Percentiles rank a stretch among this genome's conserved stretches.
Conservation (phyloP, 2,329 filamentous ascomycete genomes). For the Botrytis cinerea region DNA sequence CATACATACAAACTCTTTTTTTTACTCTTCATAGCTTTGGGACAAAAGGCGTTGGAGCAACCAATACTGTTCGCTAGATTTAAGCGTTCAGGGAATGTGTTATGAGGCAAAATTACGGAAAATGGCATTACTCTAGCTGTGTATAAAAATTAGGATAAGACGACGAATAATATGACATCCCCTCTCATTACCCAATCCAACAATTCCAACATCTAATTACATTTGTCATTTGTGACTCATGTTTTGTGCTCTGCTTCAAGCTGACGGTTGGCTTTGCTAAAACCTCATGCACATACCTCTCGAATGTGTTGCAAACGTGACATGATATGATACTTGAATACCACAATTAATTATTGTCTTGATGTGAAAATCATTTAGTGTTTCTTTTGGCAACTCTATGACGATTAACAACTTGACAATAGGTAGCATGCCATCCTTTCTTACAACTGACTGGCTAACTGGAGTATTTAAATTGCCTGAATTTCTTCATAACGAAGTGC, state of each 20-base stretch:
- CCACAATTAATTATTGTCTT: not conserved
- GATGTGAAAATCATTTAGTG: not conserved
- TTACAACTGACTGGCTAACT: not conserved
- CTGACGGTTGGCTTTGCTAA: not conserved
- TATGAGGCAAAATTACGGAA: slow-evolving; percentile 37
- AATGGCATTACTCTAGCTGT: slow-evolving; percentile 37
- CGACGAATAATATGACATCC: slow-evolving; percentile 58
- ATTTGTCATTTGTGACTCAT: not conserved
- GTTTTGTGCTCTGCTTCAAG: not conserved
- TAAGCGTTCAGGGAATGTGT: slow-evolving; percentile 36
- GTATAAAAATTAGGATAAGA: slow-evolving; percentile 49
- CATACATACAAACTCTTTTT: slow-evolving; percentile 36
- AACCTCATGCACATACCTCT: not conserved
- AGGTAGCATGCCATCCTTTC: not conserved
- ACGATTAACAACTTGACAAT: not conserved
- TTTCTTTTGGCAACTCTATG: not conserved
- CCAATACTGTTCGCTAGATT: slow-evolving; percentile 37
- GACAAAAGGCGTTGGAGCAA: slow-evolving; percentile 41
- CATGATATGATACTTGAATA: not conserved
- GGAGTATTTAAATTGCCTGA: not conserved
- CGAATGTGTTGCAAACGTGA: not conserved
- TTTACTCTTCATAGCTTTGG: slow-evolving; percentile 41
- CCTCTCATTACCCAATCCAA: slow-evolving; percentile 49
- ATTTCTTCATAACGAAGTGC: not conserved
- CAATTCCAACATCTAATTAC: not conserved